These are phyloP conservation scores for Ramichloridium luteum DNA, from an alignment of 2,329 filamentous ascomycete genomes.

Conservation along the genomic window DNA sequence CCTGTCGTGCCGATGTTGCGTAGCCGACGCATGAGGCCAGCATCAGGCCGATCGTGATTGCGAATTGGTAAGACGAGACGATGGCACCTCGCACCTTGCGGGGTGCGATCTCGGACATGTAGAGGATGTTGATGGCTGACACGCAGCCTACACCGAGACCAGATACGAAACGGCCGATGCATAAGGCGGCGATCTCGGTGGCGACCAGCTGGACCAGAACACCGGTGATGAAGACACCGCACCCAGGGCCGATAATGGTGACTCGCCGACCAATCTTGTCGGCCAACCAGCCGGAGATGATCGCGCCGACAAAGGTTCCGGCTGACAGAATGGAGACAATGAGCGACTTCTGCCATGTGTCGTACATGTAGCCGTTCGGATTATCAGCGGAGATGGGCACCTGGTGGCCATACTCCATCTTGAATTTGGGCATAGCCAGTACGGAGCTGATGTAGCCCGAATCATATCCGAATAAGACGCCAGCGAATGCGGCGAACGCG, in stretches of 20 bases:
- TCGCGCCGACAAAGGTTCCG: slow-evolving; percentile 64
- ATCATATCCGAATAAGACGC: slow-evolving; percentile 50
- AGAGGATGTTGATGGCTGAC: slow-evolving; percentile 47
- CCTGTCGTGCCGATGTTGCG: slow-evolving; percentile 48
- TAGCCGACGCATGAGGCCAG: slow-evolving; percentile 65
- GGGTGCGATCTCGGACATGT: slow-evolving; percentile 33
- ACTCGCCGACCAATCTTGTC: slow-evolving; percentile 54
- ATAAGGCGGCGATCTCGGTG: slow-evolving; percentile 49
- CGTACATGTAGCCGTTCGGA: slow-evolving; percentile 17
- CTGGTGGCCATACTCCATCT: slow-evolving; percentile 21
- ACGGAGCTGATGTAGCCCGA: slow-evolving; percentile 45
- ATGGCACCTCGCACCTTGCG: slow-evolving; percentile 66
- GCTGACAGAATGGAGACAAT: slow-evolving; percentile 65
- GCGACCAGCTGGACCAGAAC: slow-evolving; percentile 49
- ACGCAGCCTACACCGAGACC: slow-evolving; percentile 63
- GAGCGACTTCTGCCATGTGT: slow-evolving; percentile 37
- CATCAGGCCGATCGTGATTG: slow-evolving; percentile 67
- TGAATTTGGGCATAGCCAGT: slow-evolving; percentile 40
- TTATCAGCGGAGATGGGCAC: slow-evolving; percentile 8
- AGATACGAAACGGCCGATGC: slow-evolving; percentile 61
- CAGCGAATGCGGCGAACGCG: slow-evolving; percentile 48
- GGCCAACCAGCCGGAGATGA: slow-evolving; percentile 44
- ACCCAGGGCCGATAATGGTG: slow-evolving; percentile 47
- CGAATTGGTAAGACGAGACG: slow-evolving; percentile 72
- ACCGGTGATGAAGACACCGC: slow-evolving; percentile 47